phyloP scores from a whole-genome alignment of 1,284 basidiomycete species.

The Leccinum griseonigrum region DNA sequence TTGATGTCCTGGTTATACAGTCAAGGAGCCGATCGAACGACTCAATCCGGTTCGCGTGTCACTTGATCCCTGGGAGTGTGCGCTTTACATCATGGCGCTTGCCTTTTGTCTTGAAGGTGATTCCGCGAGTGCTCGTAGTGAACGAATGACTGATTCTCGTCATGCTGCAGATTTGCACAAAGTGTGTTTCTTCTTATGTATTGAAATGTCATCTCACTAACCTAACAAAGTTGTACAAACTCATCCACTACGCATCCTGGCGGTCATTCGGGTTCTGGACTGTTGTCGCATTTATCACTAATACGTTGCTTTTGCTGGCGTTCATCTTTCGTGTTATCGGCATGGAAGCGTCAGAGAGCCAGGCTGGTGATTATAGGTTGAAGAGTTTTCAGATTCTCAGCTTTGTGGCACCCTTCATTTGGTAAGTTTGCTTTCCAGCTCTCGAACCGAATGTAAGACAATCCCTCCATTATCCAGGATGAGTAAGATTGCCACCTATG shows the following conservation, averaged over 20 bases:
- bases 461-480: constrained; percentile 50
- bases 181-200: constrained; percentile 38
- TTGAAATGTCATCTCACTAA: not conserved
- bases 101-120: constrained; percentile 79
- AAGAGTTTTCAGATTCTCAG: constrained; percentile 85
- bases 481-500: constrained; percentile 51
- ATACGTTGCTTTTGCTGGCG: constrained; percentile 68
- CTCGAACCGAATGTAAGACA: not conserved
- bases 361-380: constrained; percentile 48
- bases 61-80: constrained; percentile 76
- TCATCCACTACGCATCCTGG: constrained; percentile 65
- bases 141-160: constrained; percentile 4
- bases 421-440: constrained; percentile 46
- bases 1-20: constrained; percentile 36
- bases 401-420: constrained; percentile 84
- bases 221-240: constrained; percentile 55
- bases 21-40: constrained; percentile 70
- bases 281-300: constrained; percentile 67
- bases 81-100: constrained; percentile 74
- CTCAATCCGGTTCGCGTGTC: constrained; percentile 46
- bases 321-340: constrained; percentile 75
- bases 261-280: constrained; percentile 84
- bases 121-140: not conserved
- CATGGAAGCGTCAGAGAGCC: constrained; percentile 42
- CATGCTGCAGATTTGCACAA: constrained; percentile 57